These are phyloP conservation scores for Phytophthora vignae DNA, from an alignment of 352 stramenopile genomes.

Conservation along the genomic window DNA sequence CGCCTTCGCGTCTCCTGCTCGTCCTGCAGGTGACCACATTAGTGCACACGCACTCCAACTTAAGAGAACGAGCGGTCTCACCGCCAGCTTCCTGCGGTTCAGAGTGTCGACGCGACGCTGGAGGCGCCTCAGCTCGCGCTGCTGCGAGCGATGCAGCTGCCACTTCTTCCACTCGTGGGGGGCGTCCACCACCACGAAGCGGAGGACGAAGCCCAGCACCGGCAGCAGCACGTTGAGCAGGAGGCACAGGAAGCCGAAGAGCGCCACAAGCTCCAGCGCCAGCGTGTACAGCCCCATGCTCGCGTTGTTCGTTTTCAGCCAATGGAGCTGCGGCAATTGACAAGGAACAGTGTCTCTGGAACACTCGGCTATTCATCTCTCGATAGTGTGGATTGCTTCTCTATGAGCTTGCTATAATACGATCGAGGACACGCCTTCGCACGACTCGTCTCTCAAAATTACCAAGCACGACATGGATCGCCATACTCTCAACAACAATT, in stretches of 20 bases:
- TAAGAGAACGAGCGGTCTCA: slow-evolving; percentile 4
- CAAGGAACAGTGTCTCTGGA: slow-evolving; percentile 15
- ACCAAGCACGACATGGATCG: slow-evolving; percentile 22
- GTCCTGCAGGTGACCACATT: slow-evolving; percentile 21
- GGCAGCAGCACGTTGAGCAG: slow-evolving; percentile 54
- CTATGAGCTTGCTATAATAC: slow-evolving; percentile 53
- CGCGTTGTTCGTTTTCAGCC: slow-evolving; percentile 28
- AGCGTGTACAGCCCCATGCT: slow-evolving; percentile 24
- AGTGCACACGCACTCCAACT: background rate
- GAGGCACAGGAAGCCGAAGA: slow-evolving; percentile 58
- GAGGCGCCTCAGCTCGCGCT: slow-evolving; percentile 47
- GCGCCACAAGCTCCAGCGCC: slow-evolving; percentile 46
- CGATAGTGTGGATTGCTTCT: slow-evolving; percentile 44
- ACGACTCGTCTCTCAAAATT: slow-evolving; percentile 47
- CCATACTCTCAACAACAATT: slow-evolving; percentile 34
- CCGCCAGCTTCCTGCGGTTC: slow-evolving; percentile 28
- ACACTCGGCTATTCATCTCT: slow-evolving; percentile 40
- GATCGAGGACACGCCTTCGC: slow-evolving; percentile 41
- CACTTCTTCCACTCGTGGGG: slow-evolving; percentile 50
- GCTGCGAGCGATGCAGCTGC: slow-evolving; percentile 46
- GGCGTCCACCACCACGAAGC: slow-evolving; percentile 39
- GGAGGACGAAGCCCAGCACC: slow-evolving; percentile 35
- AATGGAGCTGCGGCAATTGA: slow-evolving; percentile 28
- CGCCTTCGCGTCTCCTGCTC: slow-evolving; percentile 33
- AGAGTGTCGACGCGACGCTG: slow-evolving; percentile 43